Conservation (phyloP, 768 basidiomycete species). For the Boletus fagicola region DNA sequence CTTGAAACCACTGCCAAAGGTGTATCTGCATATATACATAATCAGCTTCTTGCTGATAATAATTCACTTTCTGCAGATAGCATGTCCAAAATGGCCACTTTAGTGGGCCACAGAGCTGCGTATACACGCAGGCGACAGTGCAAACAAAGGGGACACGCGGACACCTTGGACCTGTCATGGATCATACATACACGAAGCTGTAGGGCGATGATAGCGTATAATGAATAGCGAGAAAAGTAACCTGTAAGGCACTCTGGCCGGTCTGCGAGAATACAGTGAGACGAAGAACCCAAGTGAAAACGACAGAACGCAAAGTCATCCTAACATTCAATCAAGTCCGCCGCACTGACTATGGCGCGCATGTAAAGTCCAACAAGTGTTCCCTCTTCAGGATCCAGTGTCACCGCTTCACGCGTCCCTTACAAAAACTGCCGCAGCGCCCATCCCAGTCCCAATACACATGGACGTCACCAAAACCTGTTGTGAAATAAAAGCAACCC, state of each 20-base stretch:
- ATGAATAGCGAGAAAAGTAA: neutral
- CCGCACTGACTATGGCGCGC: neutral
- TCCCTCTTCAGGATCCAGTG: neutral
- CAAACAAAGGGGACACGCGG: too few relatives aligned
- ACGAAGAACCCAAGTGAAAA: neutral
- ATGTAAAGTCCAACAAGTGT: neutral
- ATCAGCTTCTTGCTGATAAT: too few relatives aligned
- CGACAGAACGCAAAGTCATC: neutral
- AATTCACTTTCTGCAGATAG: too few relatives aligned
- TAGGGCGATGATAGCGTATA: neutral
- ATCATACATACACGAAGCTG: too few relatives aligned
- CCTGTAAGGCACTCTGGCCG: neutral
- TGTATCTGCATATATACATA: too few relatives aligned
- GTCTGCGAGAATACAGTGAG: neutral
- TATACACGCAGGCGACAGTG: too few relatives aligned
- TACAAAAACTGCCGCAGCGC: slow-evolving; percentile 77
- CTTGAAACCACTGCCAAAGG: too few relatives aligned
- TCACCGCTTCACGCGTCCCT: slow-evolving; percentile 38
- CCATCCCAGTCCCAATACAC: slow-evolving; percentile 92
- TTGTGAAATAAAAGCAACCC: neutral
- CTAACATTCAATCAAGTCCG: neutral
- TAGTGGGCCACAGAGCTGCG: too few relatives aligned
- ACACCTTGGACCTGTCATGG: too few relatives aligned
- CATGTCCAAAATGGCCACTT: too few relatives aligned
- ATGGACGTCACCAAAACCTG: slow-evolving; percentile 84